phyloP scores from a whole-genome alignment of 2,329 filamentous ascomycete species.

The Neobulgaria alba region DNA sequence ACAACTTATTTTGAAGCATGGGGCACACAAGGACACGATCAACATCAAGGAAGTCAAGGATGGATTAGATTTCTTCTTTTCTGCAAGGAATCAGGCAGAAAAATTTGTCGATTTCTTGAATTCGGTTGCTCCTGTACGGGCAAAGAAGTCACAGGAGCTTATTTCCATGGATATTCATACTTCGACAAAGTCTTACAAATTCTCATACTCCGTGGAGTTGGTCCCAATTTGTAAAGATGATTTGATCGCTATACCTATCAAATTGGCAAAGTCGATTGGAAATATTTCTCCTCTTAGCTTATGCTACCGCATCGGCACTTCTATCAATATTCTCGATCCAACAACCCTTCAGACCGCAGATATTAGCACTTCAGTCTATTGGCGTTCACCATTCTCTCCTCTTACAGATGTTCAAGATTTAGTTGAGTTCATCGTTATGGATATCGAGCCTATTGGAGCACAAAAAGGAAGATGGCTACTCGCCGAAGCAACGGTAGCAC shows the following conservation, averaged over 20 bases:
- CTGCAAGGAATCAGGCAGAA: slow-evolving; percentile 81
- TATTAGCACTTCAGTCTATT: slow-evolving; percentile 74
- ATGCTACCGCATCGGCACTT: slow-evolving; percentile 81
- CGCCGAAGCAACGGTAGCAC: slow-evolving; percentile 80
- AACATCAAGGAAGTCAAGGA: slow-evolving; percentile 98
- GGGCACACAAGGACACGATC: slow-evolving; percentile 83
- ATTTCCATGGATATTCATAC: slow-evolving; percentile 93
- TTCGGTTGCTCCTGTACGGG: slow-evolving; percentile 68
- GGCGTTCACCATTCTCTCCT: slow-evolving; percentile 78
- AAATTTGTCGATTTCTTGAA: slow-evolving; percentile 86
- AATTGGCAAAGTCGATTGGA: slow-evolving; percentile 75
- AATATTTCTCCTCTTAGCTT: slow-evolving; percentile 83
- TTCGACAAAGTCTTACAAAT: slow-evolving; percentile 86
- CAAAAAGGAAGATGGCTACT: slow-evolving; percentile 75
- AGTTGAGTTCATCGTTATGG: slow-evolving; percentile 88
- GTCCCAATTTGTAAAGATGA: slow-evolving; percentile 97
- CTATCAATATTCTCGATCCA: slow-evolving; percentile 83
- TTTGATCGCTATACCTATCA: slow-evolving; percentile 84
- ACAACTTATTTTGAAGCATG: slow-evolving; percentile 91
- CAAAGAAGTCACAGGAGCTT: slow-evolving; percentile 82
- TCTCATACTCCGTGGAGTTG: slow-evolving; percentile 80
- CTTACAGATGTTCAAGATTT: slow-evolving; percentile 79
- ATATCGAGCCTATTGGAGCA: slow-evolving; percentile 73
- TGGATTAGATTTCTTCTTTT: slow-evolving; percentile 93
- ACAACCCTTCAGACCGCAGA: slow-evolving; percentile 87